These are phyloP conservation scores for Austroboletus eburneus DNA, from an alignment of 768 basidiomycete genomes.

Conservation along the genomic window DNA sequence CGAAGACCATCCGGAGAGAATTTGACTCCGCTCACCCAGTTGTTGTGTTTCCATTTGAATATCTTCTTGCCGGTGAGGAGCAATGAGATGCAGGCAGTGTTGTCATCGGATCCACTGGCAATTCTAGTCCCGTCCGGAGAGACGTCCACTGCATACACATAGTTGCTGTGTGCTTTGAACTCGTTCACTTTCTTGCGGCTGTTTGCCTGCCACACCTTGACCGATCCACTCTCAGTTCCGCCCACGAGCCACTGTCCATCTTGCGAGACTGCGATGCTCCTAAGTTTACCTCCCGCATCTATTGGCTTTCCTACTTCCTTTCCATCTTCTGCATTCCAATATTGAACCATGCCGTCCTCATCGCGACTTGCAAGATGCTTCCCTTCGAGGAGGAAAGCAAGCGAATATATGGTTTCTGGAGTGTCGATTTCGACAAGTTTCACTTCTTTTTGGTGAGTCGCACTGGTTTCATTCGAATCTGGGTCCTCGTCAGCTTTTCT, in stretches of 20 bases:
- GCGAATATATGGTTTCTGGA: neutral
- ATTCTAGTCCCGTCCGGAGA: slow-evolving; percentile 11
- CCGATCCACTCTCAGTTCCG: neutral
- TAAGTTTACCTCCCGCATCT: neutral
- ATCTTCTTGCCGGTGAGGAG: slow-evolving; percentile 3
- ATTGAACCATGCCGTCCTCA: neutral
- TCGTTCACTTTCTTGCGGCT: neutral
- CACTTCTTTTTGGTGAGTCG: no score
- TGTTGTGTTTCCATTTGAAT: neutral
- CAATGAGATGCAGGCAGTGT: slow-evolving; percentile 3
- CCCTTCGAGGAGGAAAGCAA: slow-evolving; percentile 1
- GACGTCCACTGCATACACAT: slow-evolving; percentile 2
- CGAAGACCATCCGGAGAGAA: slow-evolving; percentile 7
- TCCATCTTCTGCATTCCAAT: slow-evolving; percentile 1
- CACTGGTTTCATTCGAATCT: no score
- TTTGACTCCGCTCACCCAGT: slow-evolving; percentile 6
- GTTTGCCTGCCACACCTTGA: slow-evolving; percentile 5
- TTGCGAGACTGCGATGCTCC: neutral
- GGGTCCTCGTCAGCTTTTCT: no score
- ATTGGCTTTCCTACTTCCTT: neutral
- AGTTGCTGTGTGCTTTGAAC: slow-evolving; percentile 1
- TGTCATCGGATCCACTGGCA: slow-evolving; percentile 7
- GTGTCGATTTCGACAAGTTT: neutral
- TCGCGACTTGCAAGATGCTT: slow-evolving; percentile 4
- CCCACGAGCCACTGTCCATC: slow-evolving; percentile 10